Conservation (phyloP, 108 stramenopile genomes). For the Skeletonema potamos region DNA sequence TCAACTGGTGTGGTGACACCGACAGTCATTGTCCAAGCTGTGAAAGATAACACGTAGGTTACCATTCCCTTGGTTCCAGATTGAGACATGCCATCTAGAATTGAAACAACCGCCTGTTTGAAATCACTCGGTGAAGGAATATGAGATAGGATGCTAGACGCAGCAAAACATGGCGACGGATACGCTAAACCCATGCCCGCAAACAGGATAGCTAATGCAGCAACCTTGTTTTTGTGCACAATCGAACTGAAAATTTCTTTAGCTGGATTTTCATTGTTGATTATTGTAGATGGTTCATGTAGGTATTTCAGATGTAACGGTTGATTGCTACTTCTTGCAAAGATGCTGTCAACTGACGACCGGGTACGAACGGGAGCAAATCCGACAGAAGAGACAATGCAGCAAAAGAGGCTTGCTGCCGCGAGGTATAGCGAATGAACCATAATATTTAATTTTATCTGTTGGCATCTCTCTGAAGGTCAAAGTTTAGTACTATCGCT, state of each 20-base stretch:
- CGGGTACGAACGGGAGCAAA: not conserved
- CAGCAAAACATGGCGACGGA: constrained; percentile 21
- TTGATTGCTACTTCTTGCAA: too few relatives aligned
- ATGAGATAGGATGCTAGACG: not conserved
- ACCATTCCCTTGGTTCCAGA: constrained; percentile 41
- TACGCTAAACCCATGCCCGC: not conserved
- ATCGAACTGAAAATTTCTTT: not conserved
- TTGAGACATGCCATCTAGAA: constrained; percentile 18
- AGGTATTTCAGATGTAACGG: too few relatives aligned
- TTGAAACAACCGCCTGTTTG: not conserved
- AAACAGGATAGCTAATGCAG: not conserved
- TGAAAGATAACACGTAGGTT: constrained; percentile 37
- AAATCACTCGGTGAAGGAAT: constrained; percentile 14
- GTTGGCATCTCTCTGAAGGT: too few relatives aligned
- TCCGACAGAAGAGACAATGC: not conserved
- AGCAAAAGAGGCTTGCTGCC: not conserved
- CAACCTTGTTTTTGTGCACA: not conserved
- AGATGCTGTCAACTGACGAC: not conserved
- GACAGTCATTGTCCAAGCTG: constrained; percentile 56
- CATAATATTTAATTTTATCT: too few relatives aligned
- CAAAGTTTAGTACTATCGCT: too few relatives aligned
- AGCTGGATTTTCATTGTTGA: not conserved
- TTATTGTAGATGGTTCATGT: not conserved
- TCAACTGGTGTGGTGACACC: constrained; percentile 62
- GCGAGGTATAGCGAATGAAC: not conserved